Evolutionary conservation across 192 early-diverging fungal genomes (phyloP).

Genomic region (Entomortierella chlamydospora): DNA sequence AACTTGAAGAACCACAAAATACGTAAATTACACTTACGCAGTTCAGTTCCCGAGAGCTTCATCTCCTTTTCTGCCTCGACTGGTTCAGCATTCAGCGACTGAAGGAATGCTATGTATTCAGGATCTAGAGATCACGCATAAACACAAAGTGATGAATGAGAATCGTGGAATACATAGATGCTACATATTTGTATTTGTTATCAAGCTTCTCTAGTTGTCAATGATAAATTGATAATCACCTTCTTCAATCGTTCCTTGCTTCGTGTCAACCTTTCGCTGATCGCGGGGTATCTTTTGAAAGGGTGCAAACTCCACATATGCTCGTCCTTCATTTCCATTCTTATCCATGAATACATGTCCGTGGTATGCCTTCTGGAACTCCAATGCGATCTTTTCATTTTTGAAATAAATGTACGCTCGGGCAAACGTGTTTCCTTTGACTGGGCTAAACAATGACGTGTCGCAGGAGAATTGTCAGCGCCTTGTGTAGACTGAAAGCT

Average conservation of each 20-base stretch:
- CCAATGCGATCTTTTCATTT: constrained; percentile 70
- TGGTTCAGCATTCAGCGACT: constrained; percentile 68
- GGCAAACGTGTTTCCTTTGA: constrained; percentile 77
- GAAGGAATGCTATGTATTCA: constrained; percentile 80
- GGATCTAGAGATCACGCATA: constrained; percentile 61
- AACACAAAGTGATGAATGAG: neutral
- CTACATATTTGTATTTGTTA: neutral
- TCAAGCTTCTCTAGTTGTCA: neutral
- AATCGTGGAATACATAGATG: no score
- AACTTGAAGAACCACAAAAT: constrained; percentile 15
- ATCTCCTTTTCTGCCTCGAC: constrained; percentile 56
- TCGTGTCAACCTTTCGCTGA: constrained; percentile 69
- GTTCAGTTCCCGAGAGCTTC: constrained; percentile 60
- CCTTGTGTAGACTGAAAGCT: no score
- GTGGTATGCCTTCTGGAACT: constrained; percentile 81
- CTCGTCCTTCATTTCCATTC: constrained; percentile 75
- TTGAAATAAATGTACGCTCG: constrained; percentile 84
- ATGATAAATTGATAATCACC: constrained; percentile 49
- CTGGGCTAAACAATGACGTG: constrained; percentile 61
- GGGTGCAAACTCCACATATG: constrained; percentile 84
- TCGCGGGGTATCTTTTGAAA: constrained; percentile 80
- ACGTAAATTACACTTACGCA: constrained; percentile 58
- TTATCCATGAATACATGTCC: constrained; percentile 82
- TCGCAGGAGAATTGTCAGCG: neutral
- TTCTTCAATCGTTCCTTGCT: constrained; percentile 81